A percentile compares a stretch with the other conserved stretches of the same genome.
These are phyloP conservation scores for Monoraphidium neglectum DNA, from an alignment of 139 green algal species.

Conservation along the genomic window DNA sequence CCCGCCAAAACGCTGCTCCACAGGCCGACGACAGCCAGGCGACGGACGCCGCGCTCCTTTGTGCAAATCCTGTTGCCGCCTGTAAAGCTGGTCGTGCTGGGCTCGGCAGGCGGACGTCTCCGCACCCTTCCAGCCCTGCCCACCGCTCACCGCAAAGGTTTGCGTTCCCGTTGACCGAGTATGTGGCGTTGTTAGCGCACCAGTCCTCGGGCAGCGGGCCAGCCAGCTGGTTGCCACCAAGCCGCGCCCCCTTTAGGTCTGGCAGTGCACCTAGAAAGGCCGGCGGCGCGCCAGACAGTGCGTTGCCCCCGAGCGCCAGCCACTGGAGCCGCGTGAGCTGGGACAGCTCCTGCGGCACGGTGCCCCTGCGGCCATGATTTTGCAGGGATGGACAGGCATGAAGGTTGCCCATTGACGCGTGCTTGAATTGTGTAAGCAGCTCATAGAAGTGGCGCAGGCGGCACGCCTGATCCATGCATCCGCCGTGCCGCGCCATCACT, in stretches of 20 bases:
- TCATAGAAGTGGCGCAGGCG: too few relatives aligned
- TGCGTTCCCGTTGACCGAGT: constrained; percentile 13
- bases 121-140: constrained; percentile 1
- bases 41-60: too few relatives aligned
- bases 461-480: too few relatives aligned
- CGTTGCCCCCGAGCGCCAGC: constrained; percentile 28
- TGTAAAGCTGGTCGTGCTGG: too few relatives aligned
- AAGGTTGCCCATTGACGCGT: too few relatives aligned
- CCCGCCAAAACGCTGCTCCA: too few relatives aligned
- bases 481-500: too few relatives aligned
- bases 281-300: constrained; percentile 13
- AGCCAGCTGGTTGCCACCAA: constrained; percentile 19
- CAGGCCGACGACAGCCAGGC: too few relatives aligned
- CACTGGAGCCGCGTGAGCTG: constrained; percentile 29
- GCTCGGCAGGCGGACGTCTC: not conserved
- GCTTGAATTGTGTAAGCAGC: too few relatives aligned
- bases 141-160: constrained; percentile 30
- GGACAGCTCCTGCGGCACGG: constrained; percentile 5
- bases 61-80: too few relatives aligned
- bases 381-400: not conserved
- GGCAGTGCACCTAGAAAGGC: constrained; percentile 2
- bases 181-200: constrained; percentile 23
- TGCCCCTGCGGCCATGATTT: constrained; percentile 14
- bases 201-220: constrained; percentile 13
- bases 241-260: constrained; percentile 1